Base-by-base conservation (phyloP, 495 filamentous ascomycete species). In the Immersiella caudata region DNA sequence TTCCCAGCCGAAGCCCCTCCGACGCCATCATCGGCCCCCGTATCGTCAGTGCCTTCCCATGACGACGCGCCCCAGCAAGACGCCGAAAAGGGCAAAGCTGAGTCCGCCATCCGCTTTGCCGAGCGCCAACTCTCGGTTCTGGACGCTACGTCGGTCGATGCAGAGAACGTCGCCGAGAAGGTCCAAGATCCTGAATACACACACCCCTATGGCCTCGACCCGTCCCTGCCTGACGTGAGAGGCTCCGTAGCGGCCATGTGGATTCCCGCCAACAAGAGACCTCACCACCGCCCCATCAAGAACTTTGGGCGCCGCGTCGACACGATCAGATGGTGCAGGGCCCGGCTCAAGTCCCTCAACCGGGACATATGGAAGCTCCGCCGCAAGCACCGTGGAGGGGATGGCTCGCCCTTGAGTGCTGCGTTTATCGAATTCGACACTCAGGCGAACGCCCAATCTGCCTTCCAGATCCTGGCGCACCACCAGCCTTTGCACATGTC, bases 391-490 rank as follows among this genome's bases (percentile, higher is more conserved):
- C 65, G 79, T 14, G 70, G 79, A n/a, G 81, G 81, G 1, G 78
- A 85, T 9, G 79, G 77, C 16, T 75, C 79, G 36, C 75, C 79
- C 8, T 79, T 91, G 14, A 86, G 85, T 29, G 86, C 91, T 1
- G 87, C 89, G 21, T 97, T 97, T 74, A 87, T 97, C 61, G 91
- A 96, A 71, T 97, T 95, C 72, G 87, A 85, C 68, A 83, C 84
- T 6, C 90, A 94, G 68, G 82, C 86, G 24, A 89, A 89, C 69
- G 93, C 93, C 6, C 94, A 97, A 76, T 78, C 82, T 35, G 93
- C 93, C n/a, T 94, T 84, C 76, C 92, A 95, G 76, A 89, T 87
- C 9, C 83, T 96, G 36, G 86, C 89, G 1, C 92, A 95, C 78
- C 90, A 95, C 70, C 86, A 90, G 64, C 86, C 90, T 26, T 78